phyloP scores from a whole-genome alignment of 148 eudicot species.

The Gaultheria prostrata region DNA sequence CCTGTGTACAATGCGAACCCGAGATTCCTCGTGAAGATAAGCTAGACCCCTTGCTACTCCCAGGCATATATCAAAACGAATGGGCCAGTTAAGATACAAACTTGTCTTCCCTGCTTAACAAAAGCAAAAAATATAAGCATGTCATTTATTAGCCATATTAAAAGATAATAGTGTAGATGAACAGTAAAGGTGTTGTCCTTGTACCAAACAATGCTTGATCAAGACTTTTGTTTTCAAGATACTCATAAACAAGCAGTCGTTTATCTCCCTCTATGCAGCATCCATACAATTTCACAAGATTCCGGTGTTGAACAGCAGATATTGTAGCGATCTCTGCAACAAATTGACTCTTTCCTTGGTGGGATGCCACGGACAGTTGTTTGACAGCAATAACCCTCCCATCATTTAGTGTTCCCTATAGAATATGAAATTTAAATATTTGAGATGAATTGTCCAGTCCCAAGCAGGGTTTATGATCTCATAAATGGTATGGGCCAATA shows the following conservation, averaged over 20 bases:
- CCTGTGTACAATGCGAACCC: constrained; percentile 77
- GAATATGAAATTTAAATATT: not conserved
- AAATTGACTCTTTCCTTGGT: constrained; percentile 81
- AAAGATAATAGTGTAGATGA: not conserved
- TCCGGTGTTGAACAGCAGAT: constrained; percentile 88
- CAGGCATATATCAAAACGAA: constrained; percentile 4
- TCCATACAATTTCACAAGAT: constrained; percentile 79
- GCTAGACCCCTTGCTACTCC: constrained; percentile 73
- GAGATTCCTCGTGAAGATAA: constrained; percentile 85
- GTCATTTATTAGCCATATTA: not conserved
- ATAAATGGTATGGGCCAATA: not conserved
- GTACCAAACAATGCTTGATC: constrained; percentile 86
- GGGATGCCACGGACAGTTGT: constrained; percentile 76
- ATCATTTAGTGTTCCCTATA: constrained; percentile 72
- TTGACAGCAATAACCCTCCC: constrained; percentile 81
- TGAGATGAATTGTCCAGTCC: not conserved
- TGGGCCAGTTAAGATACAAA: constrained; percentile 53
- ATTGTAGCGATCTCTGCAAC: constrained; percentile 85
- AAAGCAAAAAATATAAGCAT: constrained; percentile 1
- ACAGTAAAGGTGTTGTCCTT: not conserved
- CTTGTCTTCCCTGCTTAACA: constrained; percentile 38
- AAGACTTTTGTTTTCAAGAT: constrained; percentile 81
- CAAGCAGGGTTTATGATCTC: not conserved
- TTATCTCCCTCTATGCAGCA: constrained; percentile 88
- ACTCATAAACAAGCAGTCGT: constrained; percentile 82